phyloP scores from a whole-genome alignment of 495 filamentous ascomycete genomes.

The Hypoxylon subgilvum region DNA sequence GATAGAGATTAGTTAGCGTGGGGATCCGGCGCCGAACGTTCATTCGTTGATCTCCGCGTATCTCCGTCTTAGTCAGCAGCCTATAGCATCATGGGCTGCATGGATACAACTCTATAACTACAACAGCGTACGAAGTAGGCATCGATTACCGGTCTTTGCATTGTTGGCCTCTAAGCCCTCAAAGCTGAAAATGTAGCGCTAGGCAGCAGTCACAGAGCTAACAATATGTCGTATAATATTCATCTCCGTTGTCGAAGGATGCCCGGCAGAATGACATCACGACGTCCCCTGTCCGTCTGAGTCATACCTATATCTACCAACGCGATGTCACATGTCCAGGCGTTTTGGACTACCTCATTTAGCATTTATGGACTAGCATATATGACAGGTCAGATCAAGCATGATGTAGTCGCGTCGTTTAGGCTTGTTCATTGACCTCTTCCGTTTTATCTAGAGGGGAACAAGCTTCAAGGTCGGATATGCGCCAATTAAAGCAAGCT shows the following conservation, averaged over 20 bases:
- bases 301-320: constrained; percentile 1
- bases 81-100: too few relatives aligned
- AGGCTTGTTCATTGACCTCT: background rate
- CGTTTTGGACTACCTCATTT: background rate
- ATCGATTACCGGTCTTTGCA: too few relatives aligned
- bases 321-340: constrained; percentile 5
- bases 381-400: background rate
- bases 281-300: constrained; percentile 4
- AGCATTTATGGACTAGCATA: background rate
- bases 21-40: background rate
- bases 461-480: too few relatives aligned
- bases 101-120: too few relatives aligned
- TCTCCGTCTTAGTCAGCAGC: background rate
- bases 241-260: background rate
- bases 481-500: too few relatives aligned
- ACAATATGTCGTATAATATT: too few relatives aligned
- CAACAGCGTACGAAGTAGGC: too few relatives aligned
- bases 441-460: too few relatives aligned
- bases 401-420: background rate
- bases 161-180: too few relatives aligned
- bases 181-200: too few relatives aligned
- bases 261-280: constrained; percentile 13
- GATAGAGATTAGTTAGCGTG: background rate
- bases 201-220: too few relatives aligned
- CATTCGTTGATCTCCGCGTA: background rate